Base-by-base conservation (phyloP, 1,284 basidiomycete genomes). In the Microbotryomycetes sp. region DNA sequence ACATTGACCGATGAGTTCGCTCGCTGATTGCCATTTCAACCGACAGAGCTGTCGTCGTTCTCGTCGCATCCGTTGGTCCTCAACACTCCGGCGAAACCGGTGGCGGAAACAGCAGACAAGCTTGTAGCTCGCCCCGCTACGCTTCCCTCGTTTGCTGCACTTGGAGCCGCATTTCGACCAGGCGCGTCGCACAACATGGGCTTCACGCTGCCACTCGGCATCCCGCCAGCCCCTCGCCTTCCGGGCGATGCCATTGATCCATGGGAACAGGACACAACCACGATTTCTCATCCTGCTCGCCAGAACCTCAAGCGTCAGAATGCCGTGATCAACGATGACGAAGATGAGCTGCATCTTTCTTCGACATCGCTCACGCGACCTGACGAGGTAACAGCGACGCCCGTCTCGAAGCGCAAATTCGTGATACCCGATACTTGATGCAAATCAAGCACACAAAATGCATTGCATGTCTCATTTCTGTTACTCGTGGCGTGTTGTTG, bases 141-240 rank as follows among this genome's bases (percentile, higher is more conserved):
- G 0, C 46, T 62, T 5, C 64, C 67, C 2, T 68, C 67, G 0
- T 64, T 68, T 54, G 67, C 67, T 12, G 64, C 64, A 0, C 67
- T 68, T 50, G 67, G 67, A 15, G 64, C 64, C 3, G 67, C 67
- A 1, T 64, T 68, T 49, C 62, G 67, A 19, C 62, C 64, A 2
- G 64, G 67, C 2, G 59, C 59, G 0, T 6, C 52, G 1, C 49
- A 46, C 2, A 16, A 55, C 2, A n/a, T 14, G 28, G 52, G 28
- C 50, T 49, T 16, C 25, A 36, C 1, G 30, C 52, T n/a, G 50
- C 28, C 7, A 29, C 28, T 16, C 19, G 46, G 29, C 14, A 28
- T 54, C 25, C 36, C 62, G 36, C 55, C 49, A 6, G 29, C 59
- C 22, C 32, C 60, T 16, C 29, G 25, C n/a, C 49, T 57, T 36